Evolutionary conservation across 2,329 filamentous ascomycete species (phyloP).

Genomic region (Zymoseptoria tritici): DNA sequence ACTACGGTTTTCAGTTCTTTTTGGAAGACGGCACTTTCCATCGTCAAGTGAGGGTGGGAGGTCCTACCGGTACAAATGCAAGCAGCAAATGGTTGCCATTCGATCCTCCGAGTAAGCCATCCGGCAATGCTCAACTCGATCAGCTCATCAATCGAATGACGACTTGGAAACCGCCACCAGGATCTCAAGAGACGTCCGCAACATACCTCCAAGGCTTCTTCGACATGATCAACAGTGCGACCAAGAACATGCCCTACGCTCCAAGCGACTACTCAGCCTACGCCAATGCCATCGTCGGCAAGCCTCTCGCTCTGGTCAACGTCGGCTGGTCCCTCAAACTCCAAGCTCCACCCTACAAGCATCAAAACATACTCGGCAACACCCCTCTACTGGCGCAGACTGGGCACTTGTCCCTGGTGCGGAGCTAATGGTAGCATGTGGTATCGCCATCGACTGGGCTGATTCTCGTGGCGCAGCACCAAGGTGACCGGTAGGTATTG

Average conservation of each 20-base stretch:
- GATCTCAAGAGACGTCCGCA: neutral
- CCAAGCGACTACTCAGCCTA: conserved; percentile 34
- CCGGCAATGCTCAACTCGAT: neutral
- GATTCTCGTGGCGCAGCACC: too few relatives aligned
- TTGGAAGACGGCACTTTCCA: conserved; percentile 3
- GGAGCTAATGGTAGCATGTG: too few relatives aligned
- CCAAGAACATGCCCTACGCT: conserved; percentile 21
- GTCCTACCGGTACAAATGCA: neutral
- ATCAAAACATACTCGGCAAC: conserved; percentile 11
- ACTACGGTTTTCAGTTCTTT: conserved; percentile 8
- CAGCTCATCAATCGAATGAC: neutral
- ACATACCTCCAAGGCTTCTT: neutral
- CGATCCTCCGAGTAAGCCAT: neutral
- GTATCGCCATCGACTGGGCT: too few relatives aligned
- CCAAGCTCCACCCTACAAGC: conserved; percentile 8
- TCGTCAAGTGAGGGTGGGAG: conserved; percentile 1
- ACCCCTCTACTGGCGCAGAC: too few relatives aligned
- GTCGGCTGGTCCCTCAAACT: conserved; percentile 27
- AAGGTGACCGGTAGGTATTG: too few relatives aligned
- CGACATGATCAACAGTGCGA: neutral
- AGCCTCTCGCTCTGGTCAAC: conserved; percentile 38
- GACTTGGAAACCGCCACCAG: neutral
- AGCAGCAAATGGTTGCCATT: conserved; percentile 2
- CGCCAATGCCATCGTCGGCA: conserved; percentile 33
- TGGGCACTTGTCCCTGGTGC: too few relatives aligned